A percentile compares a stretch with the other conserved stretches of the same genome.
These are phyloP conservation scores for Euphrasia arctica DNA, from an alignment of 305 asterid species.

Conservation along the genomic window DNA sequence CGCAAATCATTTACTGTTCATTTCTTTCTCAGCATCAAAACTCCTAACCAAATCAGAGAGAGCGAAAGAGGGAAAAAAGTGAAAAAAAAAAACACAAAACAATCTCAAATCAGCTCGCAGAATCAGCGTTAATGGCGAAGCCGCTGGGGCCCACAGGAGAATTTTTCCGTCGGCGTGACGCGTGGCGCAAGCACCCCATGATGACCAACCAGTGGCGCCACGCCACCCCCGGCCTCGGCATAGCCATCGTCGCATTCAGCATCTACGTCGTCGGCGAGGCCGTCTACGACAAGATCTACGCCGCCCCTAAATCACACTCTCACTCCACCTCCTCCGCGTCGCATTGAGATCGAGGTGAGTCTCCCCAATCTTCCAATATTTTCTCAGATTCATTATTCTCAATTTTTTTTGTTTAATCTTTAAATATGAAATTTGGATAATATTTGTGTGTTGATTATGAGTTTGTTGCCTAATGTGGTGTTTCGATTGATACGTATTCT, in stretches of 20 bases:
- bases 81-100: neutral
- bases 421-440: neutral
- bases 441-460: neutral
- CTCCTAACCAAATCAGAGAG: no score
- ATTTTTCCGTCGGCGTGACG: slow-evolving; percentile 10
- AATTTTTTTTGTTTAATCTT: neutral
- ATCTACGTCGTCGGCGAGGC: slow-evolving; percentile 15
- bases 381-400: neutral
- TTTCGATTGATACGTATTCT: neutral
- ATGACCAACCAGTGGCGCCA: slow-evolving; percentile 12
- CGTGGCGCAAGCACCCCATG: slow-evolving; percentile 16
- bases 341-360: slow-evolving; percentile 15
- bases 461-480: neutral
- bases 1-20: no score
- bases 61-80: neutral
- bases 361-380: neutral
- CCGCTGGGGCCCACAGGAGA: slow-evolving; percentile 14
- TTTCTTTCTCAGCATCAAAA: no score
- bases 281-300: slow-evolving; percentile 15
- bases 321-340: slow-evolving; percentile 13
- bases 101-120: neutral
- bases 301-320: slow-evolving; percentile 11
- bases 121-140: slow-evolving; percentile 16
- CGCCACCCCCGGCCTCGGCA: slow-evolving; percentile 19
- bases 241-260: slow-evolving; percentile 9